phyloP scores from a whole-genome alignment of 73 alveolate species.

The Paraurostyla sp. region DNA sequence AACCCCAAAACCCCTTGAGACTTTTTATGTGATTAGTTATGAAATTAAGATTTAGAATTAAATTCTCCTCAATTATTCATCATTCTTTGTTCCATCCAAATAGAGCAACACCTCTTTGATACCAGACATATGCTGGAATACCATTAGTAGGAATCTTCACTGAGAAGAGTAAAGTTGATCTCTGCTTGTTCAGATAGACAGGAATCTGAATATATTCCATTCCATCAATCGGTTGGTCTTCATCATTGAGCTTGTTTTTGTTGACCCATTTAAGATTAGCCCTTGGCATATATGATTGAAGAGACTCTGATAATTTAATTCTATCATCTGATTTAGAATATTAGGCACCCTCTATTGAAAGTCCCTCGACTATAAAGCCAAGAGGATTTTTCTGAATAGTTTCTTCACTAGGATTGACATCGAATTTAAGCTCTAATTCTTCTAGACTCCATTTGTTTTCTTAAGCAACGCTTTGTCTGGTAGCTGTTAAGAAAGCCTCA shows the following conservation, averaged over 20 bases:
- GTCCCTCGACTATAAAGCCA: slow-evolving; percentile 88
- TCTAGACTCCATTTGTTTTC: slow-evolving; percentile 90
- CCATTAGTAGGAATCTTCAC: slow-evolving; percentile 81
- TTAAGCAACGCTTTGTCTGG: slow-evolving; percentile 96
- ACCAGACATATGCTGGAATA: slow-evolving; percentile 80
- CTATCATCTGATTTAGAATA: slow-evolving; percentile 76
- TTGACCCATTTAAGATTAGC: slow-evolving; percentile 87
- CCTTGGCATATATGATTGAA: slow-evolving; percentile 80
- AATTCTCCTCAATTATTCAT: neutral
- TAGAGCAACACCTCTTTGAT: slow-evolving; percentile 91
- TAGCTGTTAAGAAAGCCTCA: slow-evolving; percentile 99
- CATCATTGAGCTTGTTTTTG: slow-evolving; percentile 64
- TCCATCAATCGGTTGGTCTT: slow-evolving; percentile 72
- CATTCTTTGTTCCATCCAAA: slow-evolving; percentile 92
- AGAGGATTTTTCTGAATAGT: slow-evolving; percentile 73
- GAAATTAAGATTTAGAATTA: neutral
- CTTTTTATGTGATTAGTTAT: neutral
- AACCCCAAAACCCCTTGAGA: too few relatives aligned
- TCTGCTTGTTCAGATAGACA: slow-evolving; percentile 90
- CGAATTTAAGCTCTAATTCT: slow-evolving; percentile 88
- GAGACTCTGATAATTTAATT: slow-evolving; percentile 80
- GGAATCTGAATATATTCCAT: slow-evolving; percentile 83
- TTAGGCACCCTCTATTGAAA: slow-evolving; percentile 93
- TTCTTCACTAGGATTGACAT: slow-evolving; percentile 71
- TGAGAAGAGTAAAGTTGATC: slow-evolving; percentile 87